Conservation (phyloP, 2,329 filamentous ascomycete species). For the Apiospora malaysiana region DNA sequence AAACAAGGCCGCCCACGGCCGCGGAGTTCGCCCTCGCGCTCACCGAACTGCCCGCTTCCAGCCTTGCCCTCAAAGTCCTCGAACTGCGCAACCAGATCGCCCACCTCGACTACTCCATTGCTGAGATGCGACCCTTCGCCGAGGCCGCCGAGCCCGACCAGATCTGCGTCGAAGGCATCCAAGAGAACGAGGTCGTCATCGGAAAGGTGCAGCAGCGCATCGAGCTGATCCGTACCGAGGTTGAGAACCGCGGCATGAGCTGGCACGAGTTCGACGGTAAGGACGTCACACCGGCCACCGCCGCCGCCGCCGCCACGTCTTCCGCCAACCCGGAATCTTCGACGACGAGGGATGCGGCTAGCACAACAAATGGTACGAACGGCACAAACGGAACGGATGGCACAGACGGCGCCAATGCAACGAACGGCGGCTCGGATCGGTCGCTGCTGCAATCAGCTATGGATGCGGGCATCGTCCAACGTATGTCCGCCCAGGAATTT, state of each 20-base stretch:
- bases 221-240: conserved; percentile 66
- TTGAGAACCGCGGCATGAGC: conserved; percentile 61
- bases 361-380: too few species aligned
- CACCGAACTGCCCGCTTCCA: conserved; percentile 67
- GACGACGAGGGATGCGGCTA: neutral
- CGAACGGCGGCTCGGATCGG: neutral
- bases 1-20: conserved; percentile 65
- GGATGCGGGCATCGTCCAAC: conserved; percentile 57
- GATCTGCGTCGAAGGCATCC: conserved; percentile 76
- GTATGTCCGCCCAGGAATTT: neutral
- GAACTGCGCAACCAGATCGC: conserved; percentile 77
- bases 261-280: conserved; percentile 63
- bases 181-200: conserved; percentile 74
- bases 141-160: conserved; percentile 61
- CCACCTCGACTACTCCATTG: conserved; percentile 77
- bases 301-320: neutral
- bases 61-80: conserved; percentile 75
- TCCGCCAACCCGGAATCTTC: neutral
- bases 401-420: neutral
- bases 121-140: conserved; percentile 73
- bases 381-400: neutral
- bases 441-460: conserved; percentile 11
- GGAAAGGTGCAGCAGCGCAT: conserved; percentile 71
- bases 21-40: conserved; percentile 71
- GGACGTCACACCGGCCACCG: neutral